Percentiles rank a stretch among this genome's conserved stretches.
These are phyloP conservation scores for Dictyostelium brefeldianum DNA, from an alignment of 78 protist species.

Conservation along the genomic window DNA sequence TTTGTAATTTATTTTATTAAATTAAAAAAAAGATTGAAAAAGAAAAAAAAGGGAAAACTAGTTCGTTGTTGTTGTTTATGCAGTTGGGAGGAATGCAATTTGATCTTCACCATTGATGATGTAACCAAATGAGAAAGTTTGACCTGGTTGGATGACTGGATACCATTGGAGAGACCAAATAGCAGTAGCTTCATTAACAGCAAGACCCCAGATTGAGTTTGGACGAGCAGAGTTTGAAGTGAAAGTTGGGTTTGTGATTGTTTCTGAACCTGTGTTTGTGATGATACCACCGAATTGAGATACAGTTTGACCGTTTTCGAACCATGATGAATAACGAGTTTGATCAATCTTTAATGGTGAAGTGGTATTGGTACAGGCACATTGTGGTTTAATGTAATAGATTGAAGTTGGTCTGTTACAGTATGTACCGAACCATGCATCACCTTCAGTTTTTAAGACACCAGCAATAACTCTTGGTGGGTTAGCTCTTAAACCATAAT, in stretches of 20 bases:
- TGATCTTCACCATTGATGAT: slow-evolving; percentile 10
- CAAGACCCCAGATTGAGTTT: slow-evolving; percentile 45
- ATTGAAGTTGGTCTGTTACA: slow-evolving; percentile 40
- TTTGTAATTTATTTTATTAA: too few relatives aligned
- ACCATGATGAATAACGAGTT: slow-evolving; percentile 17
- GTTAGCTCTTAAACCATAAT: slow-evolving; percentile 29
- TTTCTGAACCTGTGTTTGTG: neutral
- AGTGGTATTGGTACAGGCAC: slow-evolving; percentile 33
- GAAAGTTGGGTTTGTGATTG: slow-evolving; percentile 36
- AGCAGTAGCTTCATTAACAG: neutral
- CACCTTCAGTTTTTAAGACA: slow-evolving; percentile 30
- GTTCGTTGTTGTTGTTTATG: neutral
- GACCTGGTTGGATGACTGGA: slow-evolving; percentile 32
- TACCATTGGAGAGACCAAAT: slow-evolving; percentile 27
- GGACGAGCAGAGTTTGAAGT: slow-evolving; percentile 2
- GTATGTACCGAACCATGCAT: slow-evolving; percentile 47
- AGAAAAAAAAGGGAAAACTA: too few relatives aligned
- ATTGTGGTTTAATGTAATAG: slow-evolving; percentile 59
- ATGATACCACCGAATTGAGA: slow-evolving; percentile 40
- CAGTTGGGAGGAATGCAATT: slow-evolving; percentile 15
- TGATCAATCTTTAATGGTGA: slow-evolving; percentile 3
- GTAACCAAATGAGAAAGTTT: slow-evolving; percentile 26
- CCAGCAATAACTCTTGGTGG: slow-evolving; percentile 57
- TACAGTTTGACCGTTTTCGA: neutral
- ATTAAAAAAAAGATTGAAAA: too few relatives aligned